Conservation (phyloP, 2,329 filamentous ascomycete species). For the Septoria petroselini region DNA sequence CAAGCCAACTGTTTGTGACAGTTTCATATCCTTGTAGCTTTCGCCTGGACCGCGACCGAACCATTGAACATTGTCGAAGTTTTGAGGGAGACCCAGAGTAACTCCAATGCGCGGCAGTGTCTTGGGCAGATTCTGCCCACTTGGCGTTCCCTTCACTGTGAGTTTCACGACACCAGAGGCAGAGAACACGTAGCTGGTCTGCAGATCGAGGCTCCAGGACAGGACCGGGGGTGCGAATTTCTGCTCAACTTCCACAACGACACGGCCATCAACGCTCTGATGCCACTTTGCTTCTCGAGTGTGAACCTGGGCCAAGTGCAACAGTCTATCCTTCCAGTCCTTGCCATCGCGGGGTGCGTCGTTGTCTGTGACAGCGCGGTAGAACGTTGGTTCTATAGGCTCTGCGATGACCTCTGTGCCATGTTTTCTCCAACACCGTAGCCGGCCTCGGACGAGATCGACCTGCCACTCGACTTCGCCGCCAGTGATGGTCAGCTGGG, state of each 20-base stretch:
- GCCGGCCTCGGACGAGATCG: slow-evolving; percentile 23
- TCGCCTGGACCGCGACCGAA: slow-evolving; percentile 64
- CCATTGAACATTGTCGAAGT: slow-evolving; percentile 55
- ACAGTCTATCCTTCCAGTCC: slow-evolving; percentile 51
- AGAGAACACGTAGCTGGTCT: slow-evolving; percentile 54
- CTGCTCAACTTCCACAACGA: slow-evolving; percentile 24
- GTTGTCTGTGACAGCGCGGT: slow-evolving; percentile 65
- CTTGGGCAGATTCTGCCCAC: slow-evolving; percentile 49
- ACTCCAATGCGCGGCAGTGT: slow-evolving; percentile 63
- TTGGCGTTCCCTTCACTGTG: slow-evolving; percentile 37
- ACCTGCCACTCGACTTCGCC: slow-evolving; percentile 23
- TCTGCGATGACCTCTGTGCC: slow-evolving; percentile 24
- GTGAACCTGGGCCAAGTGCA: slow-evolving; percentile 25
- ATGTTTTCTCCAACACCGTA: slow-evolving; percentile 30
- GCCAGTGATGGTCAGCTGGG: slow-evolving; percentile 13
- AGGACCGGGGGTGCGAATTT: slow-evolving; percentile 55
- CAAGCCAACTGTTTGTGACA: slow-evolving; percentile 52
- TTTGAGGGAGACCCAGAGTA: slow-evolving; percentile 51
- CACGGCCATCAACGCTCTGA: slow-evolving; percentile 12
- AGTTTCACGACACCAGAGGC: slow-evolving; percentile 48
- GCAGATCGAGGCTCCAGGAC: slow-evolving; percentile 52
- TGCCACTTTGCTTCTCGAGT: slow-evolving; percentile 24
- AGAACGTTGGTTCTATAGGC: slow-evolving; percentile 45
- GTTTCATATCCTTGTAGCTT: slow-evolving; percentile 64
- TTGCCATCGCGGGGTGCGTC: slow-evolving; percentile 54